Conservation (phyloP, 2,329 filamentous ascomycete species). For the Coleophoma cylindrospora region DNA sequence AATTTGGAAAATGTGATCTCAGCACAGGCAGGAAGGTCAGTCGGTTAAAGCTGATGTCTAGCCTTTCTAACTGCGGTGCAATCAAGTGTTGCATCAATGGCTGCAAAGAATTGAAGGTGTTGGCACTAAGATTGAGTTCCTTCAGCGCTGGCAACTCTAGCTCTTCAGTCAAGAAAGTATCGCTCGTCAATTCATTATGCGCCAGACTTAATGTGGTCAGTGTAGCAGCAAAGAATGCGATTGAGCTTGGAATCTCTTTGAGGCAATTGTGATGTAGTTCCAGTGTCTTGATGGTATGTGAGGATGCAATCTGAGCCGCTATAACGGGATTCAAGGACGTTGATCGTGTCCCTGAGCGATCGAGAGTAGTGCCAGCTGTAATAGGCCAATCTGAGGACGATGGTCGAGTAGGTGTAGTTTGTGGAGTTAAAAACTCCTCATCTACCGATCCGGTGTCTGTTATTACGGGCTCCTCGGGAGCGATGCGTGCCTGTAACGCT, state of each 20-base stretch:
- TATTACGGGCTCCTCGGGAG: slow-evolving; percentile 37
- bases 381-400: slow-evolving; percentile 23
- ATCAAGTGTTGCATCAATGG: slow-evolving; percentile 61
- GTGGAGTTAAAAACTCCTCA: slow-evolving; percentile 22
- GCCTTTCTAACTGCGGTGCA: slow-evolving; percentile 69
- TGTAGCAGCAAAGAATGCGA: slow-evolving; percentile 66
- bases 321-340: slow-evolving; percentile 53
- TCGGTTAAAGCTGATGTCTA: slow-evolving; percentile 83
- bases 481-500: slow-evolving; percentile 61
- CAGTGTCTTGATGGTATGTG: slow-evolving; percentile 48
- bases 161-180: slow-evolving; percentile 59
- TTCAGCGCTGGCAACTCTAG: slow-evolving; percentile 69
- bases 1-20: slow-evolving; percentile 61
- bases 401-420: slow-evolving; percentile 14
- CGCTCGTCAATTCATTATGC: slow-evolving; percentile 65
- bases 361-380: slow-evolving; percentile 48
- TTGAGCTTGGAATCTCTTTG: slow-evolving; percentile 59
- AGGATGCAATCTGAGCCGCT: slow-evolving; percentile 49
- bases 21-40: slow-evolving; percentile 65
- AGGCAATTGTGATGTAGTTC: slow-evolving; percentile 77
- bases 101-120: slow-evolving; percentile 66
- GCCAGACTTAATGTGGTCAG: slow-evolving; percentile 70
- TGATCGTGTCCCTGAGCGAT: slow-evolving; percentile 63
- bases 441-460: slow-evolving; percentile 27
- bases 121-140: slow-evolving; percentile 71